Evolutionary conservation across 228 moss, liverwort and hornwort genomes (phyloP).

Genomic region (Sphagnum magellanicum): DNA sequence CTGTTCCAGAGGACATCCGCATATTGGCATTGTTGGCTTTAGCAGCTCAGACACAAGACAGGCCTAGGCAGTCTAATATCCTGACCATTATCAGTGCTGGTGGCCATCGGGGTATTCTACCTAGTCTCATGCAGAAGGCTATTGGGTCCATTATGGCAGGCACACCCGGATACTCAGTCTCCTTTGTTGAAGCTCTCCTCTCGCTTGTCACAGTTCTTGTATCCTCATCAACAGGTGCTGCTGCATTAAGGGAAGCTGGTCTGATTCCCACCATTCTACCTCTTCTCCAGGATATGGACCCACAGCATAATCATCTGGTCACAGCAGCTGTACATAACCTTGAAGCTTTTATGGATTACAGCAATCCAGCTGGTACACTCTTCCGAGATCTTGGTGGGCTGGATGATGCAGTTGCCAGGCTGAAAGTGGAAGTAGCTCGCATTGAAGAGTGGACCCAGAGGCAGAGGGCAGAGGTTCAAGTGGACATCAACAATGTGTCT

Average conservation of each 20-base stretch:
- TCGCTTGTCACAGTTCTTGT: conserved; percentile 90
- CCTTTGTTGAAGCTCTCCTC: conserved; percentile 79
- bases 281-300: conserved; percentile 80
- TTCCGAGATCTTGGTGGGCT: conserved; percentile 94
- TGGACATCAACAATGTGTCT: conserved; percentile 61
- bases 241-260: conserved; percentile 87
- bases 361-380: conserved; percentile 89
- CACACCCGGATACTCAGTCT: conserved; percentile 54
- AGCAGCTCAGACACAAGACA: conserved; percentile 93
- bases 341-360: conserved; percentile 98
- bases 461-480: conserved; percentile 47
- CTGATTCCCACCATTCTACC: conserved; percentile 90
- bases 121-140: conserved; percentile 93
- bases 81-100: conserved; percentile 95
- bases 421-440: conserved; percentile 66
- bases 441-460: conserved; percentile 56
- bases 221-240: conserved; percentile 90
- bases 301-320: conserved; percentile 78
- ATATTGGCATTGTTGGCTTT: conserved; percentile 81
- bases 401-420: conserved; percentile 80
- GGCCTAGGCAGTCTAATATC: conserved; percentile 86
- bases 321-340: conserved; percentile 91
- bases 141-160: conserved; percentile 69
- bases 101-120: conserved; percentile 92
- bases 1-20: conserved; percentile 80